Conservation (phyloP, 2,329 filamentous ascomycete genomes). For the Microdochium bolleyi region DNA sequence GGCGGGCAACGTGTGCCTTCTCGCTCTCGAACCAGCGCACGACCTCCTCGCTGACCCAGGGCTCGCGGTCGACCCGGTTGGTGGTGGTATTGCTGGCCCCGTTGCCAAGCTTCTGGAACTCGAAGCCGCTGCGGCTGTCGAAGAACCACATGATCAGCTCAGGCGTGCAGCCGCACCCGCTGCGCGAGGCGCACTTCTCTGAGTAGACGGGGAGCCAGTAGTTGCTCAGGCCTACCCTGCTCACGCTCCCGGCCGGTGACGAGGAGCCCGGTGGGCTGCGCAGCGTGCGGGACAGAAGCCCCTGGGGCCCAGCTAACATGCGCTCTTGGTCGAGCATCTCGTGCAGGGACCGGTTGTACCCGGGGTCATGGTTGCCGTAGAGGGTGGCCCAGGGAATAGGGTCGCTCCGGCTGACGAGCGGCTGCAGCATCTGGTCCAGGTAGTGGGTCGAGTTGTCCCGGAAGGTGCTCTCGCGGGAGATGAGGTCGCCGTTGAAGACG, state of each 20-base stretch:
- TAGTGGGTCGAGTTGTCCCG: constrained; percentile 34
- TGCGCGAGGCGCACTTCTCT: no score
- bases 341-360: constrained; percentile 35
- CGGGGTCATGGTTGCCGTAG: constrained; percentile 53
- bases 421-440: constrained; percentile 38
- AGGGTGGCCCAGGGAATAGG: constrained; percentile 49
- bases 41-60: no score
- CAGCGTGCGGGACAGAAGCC: no score
- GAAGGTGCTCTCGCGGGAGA: constrained; percentile 43
- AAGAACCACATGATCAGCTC: constrained; percentile 53
- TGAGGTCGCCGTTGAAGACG: constrained; percentile 49
- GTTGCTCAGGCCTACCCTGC: no score
- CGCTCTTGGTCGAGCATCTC: constrained; percentile 16
- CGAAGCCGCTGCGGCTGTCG: constrained; percentile 42
- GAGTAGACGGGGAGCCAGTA: no score
- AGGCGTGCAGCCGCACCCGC: constrained; percentile 8
- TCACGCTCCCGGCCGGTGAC: no score
- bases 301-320: no score
- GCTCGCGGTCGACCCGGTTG: constrained; percentile 8
- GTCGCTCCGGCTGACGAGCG: constrained; percentile 33
- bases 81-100: constrained; percentile 8
- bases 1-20: no score
- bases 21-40: no score
- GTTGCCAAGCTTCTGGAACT: constrained; percentile 20
- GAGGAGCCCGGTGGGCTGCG: no score